These are phyloP conservation scores for Fusarium abutilonis DNA, from an alignment of 2,329 filamentous ascomycete genomes.

Conservation along the genomic window DNA sequence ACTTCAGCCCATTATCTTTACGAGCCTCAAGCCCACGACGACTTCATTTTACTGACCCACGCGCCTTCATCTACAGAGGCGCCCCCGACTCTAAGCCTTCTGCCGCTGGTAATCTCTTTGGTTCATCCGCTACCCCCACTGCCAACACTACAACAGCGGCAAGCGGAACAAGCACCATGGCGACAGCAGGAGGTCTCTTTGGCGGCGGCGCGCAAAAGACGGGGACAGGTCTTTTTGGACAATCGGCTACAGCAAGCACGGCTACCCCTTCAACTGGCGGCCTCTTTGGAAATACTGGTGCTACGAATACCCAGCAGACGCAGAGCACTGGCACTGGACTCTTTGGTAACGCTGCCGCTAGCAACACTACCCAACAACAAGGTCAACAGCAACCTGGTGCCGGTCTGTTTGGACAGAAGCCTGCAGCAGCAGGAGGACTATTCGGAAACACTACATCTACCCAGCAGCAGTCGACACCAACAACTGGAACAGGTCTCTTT, in stretches of 20 bases:
- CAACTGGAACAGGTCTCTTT: constrained; percentile 41
- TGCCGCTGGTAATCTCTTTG: constrained; percentile 52
- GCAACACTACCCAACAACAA: constrained; percentile 39
- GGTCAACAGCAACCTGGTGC: constrained; percentile 32
- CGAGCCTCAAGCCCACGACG: constrained; percentile 14
- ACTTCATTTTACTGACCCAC: constrained; percentile 32
- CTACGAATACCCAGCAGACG: constrained; percentile 45
- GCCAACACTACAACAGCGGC: constrained; percentile 44
- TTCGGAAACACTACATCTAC: constrained; percentile 34
- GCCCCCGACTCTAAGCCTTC: constrained; percentile 47
- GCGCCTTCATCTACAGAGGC: constrained; percentile 35
- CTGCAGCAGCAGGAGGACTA: constrained; percentile 29
- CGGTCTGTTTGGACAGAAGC: constrained; percentile 29
- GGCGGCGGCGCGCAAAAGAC: constrained; percentile 43
- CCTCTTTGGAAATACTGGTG: constrained; percentile 47
- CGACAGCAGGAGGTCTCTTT: constrained; percentile 50
- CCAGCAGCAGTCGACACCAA: constrained; percentile 23
- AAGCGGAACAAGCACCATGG: constrained; percentile 46
- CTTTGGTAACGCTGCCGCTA: constrained; percentile 45
- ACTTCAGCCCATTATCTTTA: constrained; percentile 11
- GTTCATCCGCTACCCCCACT: constrained; percentile 44
- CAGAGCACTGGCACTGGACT: constrained; percentile 43
- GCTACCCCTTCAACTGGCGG: constrained; percentile 39
- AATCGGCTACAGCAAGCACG: constrained; percentile 39
- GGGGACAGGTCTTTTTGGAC: constrained; percentile 47